Conservation (phyloP, 106 monocot species). For the Platanthera guangdongensis region DNA sequence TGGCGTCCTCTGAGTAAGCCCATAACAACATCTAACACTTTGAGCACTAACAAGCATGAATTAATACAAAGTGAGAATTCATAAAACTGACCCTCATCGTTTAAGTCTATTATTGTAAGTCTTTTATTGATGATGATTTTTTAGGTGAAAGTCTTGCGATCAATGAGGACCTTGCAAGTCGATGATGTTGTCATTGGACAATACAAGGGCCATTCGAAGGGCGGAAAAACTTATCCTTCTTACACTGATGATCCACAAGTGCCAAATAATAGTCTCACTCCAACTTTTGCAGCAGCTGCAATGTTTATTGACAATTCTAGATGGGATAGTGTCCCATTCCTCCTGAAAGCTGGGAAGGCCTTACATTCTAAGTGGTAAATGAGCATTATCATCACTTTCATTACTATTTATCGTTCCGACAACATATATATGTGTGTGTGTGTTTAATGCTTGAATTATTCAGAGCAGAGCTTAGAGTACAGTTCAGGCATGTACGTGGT, state of each 20-base stretch:
- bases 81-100: too few species aligned
- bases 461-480: slow-evolving; percentile 87
- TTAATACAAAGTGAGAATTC: too few species aligned
- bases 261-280: slow-evolving; percentile 61
- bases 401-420: not conserved
- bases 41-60: too few species aligned
- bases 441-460: not conserved
- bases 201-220: slow-evolving; percentile 62
- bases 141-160: slow-evolving; percentile 75
- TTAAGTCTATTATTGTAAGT: too few species aligned
- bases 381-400: too few species aligned
- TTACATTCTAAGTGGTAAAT: slow-evolving; percentile 40
- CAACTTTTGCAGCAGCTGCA: slow-evolving; percentile 77
- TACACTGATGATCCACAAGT: slow-evolving; percentile 72
- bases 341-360: slow-evolving; percentile 87
- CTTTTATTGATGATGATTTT: not conserved
- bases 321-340: slow-evolving; percentile 90
- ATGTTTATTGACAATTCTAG: slow-evolving; percentile 83
- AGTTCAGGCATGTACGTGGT: slow-evolving; percentile 80
- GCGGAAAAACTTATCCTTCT: slow-evolving; percentile 50
- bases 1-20: too few species aligned
- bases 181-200: slow-evolving; percentile 83
- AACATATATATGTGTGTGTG: too few species aligned
- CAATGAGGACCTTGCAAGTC: slow-evolving; percentile 55
- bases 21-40: too few species aligned